Percentiles rank a stretch among this genome's conserved stretches.
Conservation (phyloP, 805 yeast genomes). For the Candida stauntonica region DNA sequence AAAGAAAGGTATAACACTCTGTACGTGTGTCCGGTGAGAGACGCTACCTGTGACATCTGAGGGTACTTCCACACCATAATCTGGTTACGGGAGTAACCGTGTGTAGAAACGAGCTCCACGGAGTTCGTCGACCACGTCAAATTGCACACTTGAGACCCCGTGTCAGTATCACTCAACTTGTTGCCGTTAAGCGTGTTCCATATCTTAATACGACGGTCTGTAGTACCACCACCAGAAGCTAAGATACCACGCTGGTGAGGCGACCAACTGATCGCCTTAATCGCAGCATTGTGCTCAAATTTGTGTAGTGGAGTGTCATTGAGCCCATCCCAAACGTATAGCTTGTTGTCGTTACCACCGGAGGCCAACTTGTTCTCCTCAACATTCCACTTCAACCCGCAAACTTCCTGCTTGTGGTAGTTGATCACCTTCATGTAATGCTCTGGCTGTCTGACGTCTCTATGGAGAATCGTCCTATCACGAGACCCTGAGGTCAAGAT, state of each 20-base stretch:
- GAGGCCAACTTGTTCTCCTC: constrained; percentile 90
- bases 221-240: constrained; percentile 97
- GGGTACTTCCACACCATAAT: constrained; percentile 93
- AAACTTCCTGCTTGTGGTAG: constrained; percentile 87
- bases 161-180: constrained; percentile 74
- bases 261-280: constrained; percentile 95
- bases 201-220: constrained; percentile 81
- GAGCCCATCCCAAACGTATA: constrained; percentile 82
- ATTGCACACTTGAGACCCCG: constrained; percentile 96
- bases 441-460: constrained; percentile 86
- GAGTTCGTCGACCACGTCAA: constrained; percentile 90
- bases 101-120: constrained; percentile 89
- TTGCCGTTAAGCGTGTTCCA: constrained; percentile 88
- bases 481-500: constrained; percentile 82
- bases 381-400: constrained; percentile 92
- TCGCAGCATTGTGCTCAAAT: constrained; percentile 92
- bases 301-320: constrained; percentile 62
- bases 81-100: constrained; percentile 89
- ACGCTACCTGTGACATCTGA: constrained; percentile 85
- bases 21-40: constrained; percentile 90
- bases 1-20: constrained; percentile 85
- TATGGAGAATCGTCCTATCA: constrained; percentile 77
- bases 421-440: constrained; percentile 72
- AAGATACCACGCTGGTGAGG: constrained; percentile 93
- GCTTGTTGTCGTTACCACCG: constrained; percentile 91